These are phyloP conservation scores for Millerozyma miso DNA, from an alignment of 805 yeast species.

Conservation along the genomic window DNA sequence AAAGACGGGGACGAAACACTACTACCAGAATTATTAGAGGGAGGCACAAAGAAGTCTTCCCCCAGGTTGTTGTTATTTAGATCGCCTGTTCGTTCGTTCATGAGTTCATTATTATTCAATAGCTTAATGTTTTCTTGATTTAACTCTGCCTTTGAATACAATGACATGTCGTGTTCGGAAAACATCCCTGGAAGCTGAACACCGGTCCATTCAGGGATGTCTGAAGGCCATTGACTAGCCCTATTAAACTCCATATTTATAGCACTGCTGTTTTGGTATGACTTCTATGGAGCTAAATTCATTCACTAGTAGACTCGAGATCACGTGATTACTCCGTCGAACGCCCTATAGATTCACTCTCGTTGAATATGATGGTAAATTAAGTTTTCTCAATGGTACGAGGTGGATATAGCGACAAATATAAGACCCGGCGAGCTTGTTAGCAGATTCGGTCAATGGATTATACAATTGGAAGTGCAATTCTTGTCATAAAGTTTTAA, in stretches of 20 bases:
- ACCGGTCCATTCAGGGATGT: neutral
- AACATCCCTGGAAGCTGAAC: neutral
- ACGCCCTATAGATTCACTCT: too few species aligned
- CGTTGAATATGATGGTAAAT: too few species aligned
- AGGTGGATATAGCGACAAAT: too few species aligned
- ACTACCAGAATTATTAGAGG: conserved; percentile 1
- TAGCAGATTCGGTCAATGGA: too few species aligned
- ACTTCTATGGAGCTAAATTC: too few species aligned
- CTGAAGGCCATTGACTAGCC: neutral
- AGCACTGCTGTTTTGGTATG: too few species aligned
- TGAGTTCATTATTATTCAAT: conserved; percentile 2
- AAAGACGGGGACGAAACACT: conserved; percentile 3
- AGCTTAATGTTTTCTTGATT: conserved; percentile 3
- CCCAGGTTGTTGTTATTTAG: neutral
- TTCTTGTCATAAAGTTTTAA: too few species aligned
- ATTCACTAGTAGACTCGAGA: too few species aligned
- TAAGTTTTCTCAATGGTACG: too few species aligned
- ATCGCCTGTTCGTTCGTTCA: neutral
- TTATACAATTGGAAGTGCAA: too few species aligned
- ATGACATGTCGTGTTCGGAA: neutral
- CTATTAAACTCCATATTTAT: neutral
- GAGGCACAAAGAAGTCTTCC: neutral
- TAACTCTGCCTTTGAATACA: conserved; percentile 1
- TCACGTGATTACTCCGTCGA: too few species aligned
- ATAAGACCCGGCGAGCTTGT: too few species aligned